Conservation (phyloP, 345 rosid genomes). For the Erucastrum elatum region DNA sequence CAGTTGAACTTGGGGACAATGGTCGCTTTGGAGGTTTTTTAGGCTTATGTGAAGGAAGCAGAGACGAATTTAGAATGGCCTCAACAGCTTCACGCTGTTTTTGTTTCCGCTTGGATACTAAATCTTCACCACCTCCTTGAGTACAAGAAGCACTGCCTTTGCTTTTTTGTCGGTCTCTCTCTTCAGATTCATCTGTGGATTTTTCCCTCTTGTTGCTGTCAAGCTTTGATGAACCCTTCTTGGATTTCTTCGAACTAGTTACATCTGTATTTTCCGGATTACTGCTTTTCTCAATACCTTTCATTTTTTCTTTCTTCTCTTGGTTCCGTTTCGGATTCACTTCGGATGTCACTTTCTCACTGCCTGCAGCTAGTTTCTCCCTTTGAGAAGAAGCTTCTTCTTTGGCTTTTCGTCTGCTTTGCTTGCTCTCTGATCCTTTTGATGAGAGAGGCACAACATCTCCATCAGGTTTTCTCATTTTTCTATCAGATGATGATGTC, state of each 20-base stretch:
- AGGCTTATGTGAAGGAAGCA: conserved; percentile 73
- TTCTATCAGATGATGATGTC: conserved; percentile 25
- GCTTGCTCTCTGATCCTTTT: conserved; percentile 32
- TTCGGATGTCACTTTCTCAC: conserved; percentile 36
- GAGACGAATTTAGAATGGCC: conserved; percentile 77
- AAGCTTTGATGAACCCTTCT: conserved; percentile 39
- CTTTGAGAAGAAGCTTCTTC: conserved; percentile 37
- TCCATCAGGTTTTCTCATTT: conserved; percentile 32
- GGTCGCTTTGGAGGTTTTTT: conserved; percentile 63
- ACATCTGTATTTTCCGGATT: conserved; percentile 23
- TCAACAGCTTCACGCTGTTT: conserved; percentile 83
- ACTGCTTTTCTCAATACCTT: conserved; percentile 22
- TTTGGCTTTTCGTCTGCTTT: conserved; percentile 40
- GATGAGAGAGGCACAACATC: conserved; percentile 28
- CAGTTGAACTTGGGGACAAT: conserved; percentile 47
- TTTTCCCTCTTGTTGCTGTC: conserved; percentile 28
- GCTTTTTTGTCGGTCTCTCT: conserved; percentile 33
- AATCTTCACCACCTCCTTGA: conserved; percentile 48
- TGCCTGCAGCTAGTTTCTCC: conserved; percentile 29
- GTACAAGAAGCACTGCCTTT: conserved; percentile 38
- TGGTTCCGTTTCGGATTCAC: conserved; percentile 30
- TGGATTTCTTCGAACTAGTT: conserved; percentile 37
- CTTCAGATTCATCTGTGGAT: conserved; percentile 38
- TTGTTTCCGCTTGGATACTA: conserved; percentile 63
- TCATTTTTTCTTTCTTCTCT: conserved; percentile 36